phyloP scores from a whole-genome alignment of 1,284 basidiomycete genomes.

The Flammula alnicola region DNA sequence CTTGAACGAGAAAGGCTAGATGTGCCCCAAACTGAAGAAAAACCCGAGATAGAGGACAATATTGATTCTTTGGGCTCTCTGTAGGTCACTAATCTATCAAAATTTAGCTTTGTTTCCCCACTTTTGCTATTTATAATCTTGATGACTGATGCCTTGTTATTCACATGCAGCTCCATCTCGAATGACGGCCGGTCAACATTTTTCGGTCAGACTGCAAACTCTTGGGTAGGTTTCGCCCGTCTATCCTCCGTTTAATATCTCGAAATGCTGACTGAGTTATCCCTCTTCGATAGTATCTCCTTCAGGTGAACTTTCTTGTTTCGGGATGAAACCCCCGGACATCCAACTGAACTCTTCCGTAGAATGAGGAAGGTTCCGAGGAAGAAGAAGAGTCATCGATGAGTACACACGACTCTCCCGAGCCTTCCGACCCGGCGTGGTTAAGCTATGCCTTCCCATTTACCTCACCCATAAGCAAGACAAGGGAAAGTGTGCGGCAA shows the following conservation, averaged over 20 bases:
- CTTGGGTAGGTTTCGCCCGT: constrained; percentile 55
- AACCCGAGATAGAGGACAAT: constrained; percentile 50
- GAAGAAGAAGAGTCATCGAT: constrained; percentile 49
- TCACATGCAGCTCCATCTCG: constrained; percentile 54
- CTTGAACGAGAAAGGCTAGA: constrained; percentile 59
- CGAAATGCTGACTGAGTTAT: constrained; percentile 9
- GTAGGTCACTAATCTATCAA: constrained; percentile 40
- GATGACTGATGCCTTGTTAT: constrained; percentile 8
- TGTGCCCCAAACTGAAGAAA: constrained; percentile 42
- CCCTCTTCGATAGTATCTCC: constrained; percentile 42
- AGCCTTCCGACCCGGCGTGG: constrained; percentile 61
- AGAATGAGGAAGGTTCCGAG: constrained; percentile 64
- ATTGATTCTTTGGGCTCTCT: constrained; percentile 69
- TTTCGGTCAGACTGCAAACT: constrained; percentile 67
- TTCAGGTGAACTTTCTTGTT: constrained; percentile 38
- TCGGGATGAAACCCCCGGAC: neutral
- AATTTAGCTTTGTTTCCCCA: constrained; percentile 16
- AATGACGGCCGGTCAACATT: constrained; percentile 65
- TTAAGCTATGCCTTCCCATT: constrained; percentile 65
- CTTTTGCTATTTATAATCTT: constrained; percentile 12
- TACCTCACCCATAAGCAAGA: constrained; percentile 45
- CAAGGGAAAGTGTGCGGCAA: constrained; percentile 45
- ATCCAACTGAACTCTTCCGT: constrained; percentile 8
- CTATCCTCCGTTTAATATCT: neutral
- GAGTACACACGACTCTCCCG: constrained; percentile 37